phyloP scores from a whole-genome alignment of 1,284 basidiomycete species.

The Ustilago xerochloae region DNA sequence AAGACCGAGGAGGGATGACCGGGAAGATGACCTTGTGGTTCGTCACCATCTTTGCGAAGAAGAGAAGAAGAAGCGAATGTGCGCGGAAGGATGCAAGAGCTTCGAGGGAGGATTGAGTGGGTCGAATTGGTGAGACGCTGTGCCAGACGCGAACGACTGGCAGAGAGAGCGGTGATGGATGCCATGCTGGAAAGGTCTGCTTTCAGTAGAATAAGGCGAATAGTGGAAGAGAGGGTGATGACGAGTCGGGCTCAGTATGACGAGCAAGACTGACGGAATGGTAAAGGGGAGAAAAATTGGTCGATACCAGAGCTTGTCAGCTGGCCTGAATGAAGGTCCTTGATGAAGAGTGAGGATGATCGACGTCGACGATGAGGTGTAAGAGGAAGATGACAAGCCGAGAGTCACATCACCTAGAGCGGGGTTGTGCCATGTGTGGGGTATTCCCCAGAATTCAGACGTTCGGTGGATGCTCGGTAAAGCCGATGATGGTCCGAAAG shows the following conservation, averaged over 20 bases:
- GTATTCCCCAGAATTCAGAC: too few relatives aligned
- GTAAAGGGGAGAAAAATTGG: background rate
- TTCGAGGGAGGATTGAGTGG: background rate
- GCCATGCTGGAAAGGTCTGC: conserved; percentile 2
- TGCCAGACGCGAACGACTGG: conserved; percentile 9
- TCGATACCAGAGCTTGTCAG: background rate
- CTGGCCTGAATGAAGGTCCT: background rate
- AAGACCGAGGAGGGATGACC: conserved; percentile 57
- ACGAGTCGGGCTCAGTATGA: background rate
- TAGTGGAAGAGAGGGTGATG: background rate
- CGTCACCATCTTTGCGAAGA: conserved; percentile 32
- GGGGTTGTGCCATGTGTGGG: background rate
- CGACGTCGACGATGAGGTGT: background rate
- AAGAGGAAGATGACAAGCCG: background rate
- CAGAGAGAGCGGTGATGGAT: conserved; percentile 3
- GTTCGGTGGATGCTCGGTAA: too few relatives aligned
- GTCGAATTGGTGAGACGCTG: background rate
- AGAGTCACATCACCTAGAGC: background rate
- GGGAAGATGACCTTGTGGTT: conserved; percentile 54
- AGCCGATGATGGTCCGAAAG: background rate
- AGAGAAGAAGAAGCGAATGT: conserved; percentile 19
- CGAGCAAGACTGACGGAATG: background rate
- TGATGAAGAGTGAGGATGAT: background rate
- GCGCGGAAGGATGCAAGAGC: background rate
- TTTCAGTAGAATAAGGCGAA: too few relatives aligned